Percentiles rank a stretch among this genome's conserved stretches.
Conservation (phyloP, 2,329 filamentous ascomycete species). For the Pezicula radicicola region DNA sequence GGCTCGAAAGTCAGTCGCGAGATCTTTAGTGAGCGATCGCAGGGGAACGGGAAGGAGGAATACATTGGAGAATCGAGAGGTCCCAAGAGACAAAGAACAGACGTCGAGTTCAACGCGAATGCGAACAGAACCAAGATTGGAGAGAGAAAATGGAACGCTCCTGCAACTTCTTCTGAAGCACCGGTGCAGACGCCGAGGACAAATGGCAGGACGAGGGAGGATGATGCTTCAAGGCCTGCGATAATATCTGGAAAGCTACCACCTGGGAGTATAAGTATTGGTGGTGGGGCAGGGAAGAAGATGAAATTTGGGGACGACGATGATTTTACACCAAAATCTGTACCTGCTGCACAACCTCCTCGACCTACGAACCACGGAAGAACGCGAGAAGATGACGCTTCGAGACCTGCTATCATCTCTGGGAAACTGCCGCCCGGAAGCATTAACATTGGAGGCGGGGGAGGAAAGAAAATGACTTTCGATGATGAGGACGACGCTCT, state of each 20-base stretch:
- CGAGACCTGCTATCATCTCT: constrained; percentile 19
- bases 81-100: constrained; percentile 44
- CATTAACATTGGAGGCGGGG: constrained; percentile 24
- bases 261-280: constrained; percentile 27
- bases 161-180: background rate
- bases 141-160: constrained; percentile 12
- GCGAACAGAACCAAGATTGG: constrained; percentile 5
- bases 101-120: constrained; percentile 4
- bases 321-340: background rate
- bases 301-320: constrained; percentile 6
- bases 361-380: constrained; percentile 26
- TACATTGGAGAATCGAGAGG: constrained; percentile 28
- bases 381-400: constrained; percentile 15
- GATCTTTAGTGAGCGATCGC: constrained; percentile 22
- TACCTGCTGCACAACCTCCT: constrained; percentile 32
- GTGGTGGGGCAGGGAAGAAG: constrained; percentile 10
- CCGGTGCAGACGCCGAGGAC: background rate
- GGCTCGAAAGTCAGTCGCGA: constrained; percentile 15
- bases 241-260: constrained; percentile 34
- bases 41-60: constrained; percentile 23
- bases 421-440: constrained; percentile 33
- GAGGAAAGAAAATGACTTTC: constrained; percentile 23
- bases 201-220: background rate
- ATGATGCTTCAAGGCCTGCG: constrained; percentile 5
- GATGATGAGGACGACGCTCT: constrained; percentile 9